These are phyloP conservation scores for Wickerhamomyces silvicola DNA, from an alignment of 805 yeast genomes.

Conservation along the genomic window DNA sequence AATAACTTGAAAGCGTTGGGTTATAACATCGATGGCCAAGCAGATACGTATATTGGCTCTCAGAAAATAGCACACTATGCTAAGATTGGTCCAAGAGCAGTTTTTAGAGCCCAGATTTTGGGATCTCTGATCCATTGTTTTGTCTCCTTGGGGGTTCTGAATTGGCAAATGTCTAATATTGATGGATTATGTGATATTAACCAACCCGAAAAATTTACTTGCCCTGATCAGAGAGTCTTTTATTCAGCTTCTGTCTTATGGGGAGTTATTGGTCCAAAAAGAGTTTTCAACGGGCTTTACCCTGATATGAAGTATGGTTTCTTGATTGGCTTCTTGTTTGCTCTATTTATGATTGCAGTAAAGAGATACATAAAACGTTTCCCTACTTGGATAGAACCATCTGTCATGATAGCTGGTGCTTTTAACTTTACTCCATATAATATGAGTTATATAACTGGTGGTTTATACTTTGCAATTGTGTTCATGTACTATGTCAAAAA, in stretches of 20 bases:
- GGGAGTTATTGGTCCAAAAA: slow-evolving; percentile 52
- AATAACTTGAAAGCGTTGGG: slow-evolving; percentile 47
- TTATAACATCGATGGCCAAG: slow-evolving; percentile 57
- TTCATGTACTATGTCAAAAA: slow-evolving; percentile 38
- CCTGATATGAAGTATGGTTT: slow-evolving; percentile 61
- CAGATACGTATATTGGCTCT: slow-evolving; percentile 52
- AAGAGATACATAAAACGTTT: slow-evolving; percentile 25
- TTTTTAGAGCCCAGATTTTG: slow-evolving; percentile 41
- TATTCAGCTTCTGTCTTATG: slow-evolving; percentile 38
- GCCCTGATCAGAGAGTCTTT: slow-evolving; percentile 32
- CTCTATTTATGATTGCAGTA: slow-evolving; percentile 24
- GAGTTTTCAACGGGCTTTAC: slow-evolving; percentile 50
- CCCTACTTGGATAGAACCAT: slow-evolving; percentile 35
- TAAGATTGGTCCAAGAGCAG: slow-evolving; percentile 52
- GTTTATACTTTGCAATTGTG: slow-evolving; percentile 25
- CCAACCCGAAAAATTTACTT: slow-evolving; percentile 36
- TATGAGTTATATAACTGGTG: slow-evolving; percentile 29
- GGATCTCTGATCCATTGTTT: slow-evolving; percentile 26
- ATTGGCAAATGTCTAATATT: slow-evolving; percentile 29
- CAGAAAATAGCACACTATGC: slow-evolving; percentile 38
- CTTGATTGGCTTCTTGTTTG: slow-evolving; percentile 43
- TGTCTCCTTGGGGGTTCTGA: slow-evolving; percentile 27
- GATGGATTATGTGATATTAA: slow-evolving; percentile 28
- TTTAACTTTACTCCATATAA: slow-evolving; percentile 47
- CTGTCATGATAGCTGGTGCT: slow-evolving; percentile 46